Base-by-base conservation (phyloP, 2,329 filamentous ascomycete genomes). In the Aspergillus spinulosporus region DNA sequence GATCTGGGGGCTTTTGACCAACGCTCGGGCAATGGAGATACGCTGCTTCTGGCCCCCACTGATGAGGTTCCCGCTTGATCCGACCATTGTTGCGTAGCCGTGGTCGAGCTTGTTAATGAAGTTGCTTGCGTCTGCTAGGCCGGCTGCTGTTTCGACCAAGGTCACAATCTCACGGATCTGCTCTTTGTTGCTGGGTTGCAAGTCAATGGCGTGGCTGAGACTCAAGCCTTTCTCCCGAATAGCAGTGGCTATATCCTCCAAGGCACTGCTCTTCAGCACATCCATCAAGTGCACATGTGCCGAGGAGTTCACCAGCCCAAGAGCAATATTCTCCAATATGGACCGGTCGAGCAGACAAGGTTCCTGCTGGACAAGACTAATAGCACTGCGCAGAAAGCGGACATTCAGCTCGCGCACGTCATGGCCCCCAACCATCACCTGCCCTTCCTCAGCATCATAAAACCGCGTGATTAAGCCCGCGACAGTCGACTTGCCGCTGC, bases 1-100 rank as follows among this genome's bases (percentile, higher is more conserved):
- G 66, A 96, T 80, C 74, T 89, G 90, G 0, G 92, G 92, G 65
- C 96, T 88, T 7, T 88, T 91, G 28, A 96, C 88, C 52, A 96
- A 84, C 15, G 91, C 91, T 63, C 90, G 81, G 2, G 92, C 90
- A 69, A 96, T 92, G 4, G 92, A 90, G 66, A 96, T 93, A 61
- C 92, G 88, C 73, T 97, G 92, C 73, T 95, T 84, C 70, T 96
- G 91, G 0, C 92, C 92, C 0, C 90, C 90, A 48, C 68, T 71
- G 34, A 72, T 47, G 37, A 66, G 66, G 11, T 63, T 66, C 12
- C 68, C 70, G 2, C 59, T 56, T 5, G 60, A 58, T 3, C 69
- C 70, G 11, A 71, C 12, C 88, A 54, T 59, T 4, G 66, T 70
- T 2, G 62, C 64, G 21, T 67, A 56, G 7, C 65, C 65, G 44